Conservation (phyloP, 441 rosid species). For the Gossypium trilobum region DNA sequence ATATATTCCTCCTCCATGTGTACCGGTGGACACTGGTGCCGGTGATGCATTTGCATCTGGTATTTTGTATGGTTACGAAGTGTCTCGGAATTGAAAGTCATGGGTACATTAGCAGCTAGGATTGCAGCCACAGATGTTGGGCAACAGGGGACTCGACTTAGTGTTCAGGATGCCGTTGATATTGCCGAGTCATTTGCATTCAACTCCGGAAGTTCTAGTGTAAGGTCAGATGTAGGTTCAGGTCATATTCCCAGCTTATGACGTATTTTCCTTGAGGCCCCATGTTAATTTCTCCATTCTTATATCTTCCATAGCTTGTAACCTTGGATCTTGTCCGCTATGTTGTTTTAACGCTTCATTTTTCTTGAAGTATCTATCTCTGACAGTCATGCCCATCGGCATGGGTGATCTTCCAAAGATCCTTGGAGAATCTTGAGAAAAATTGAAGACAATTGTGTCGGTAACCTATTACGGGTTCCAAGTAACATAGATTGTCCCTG, state of each 20-base stretch:
- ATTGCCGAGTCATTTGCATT: conserved; percentile 54
- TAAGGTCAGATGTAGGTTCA: conserved; percentile 46
- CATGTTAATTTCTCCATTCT: not conserved
- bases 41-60: conserved; percentile 91
- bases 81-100: conserved; percentile 59
- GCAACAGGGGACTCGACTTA: conserved; percentile 84
- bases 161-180: conserved; percentile 57
- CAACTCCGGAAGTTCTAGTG: conserved; percentile 26
- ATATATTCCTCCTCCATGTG: conserved; percentile 71
- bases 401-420: too few species aligned
- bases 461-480: too few species aligned
- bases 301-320: not conserved
- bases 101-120: conserved; percentile 74
- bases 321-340: not conserved
- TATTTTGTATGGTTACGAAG: conserved; percentile 68
- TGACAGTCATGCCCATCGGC: too few species aligned
- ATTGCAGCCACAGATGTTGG: conserved; percentile 78
- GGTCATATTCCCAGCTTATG: conserved; percentile 55
- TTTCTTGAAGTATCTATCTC: not conserved
- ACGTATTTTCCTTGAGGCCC: not conserved
- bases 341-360: not conserved
- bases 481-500: too few species aligned
- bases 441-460: too few species aligned
- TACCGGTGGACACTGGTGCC: conserved; percentile 77
- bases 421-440: too few species aligned